Evolutionary conservation across 805 yeast genomes (phyloP).

Genomic region (Scheffersomyces spartinae): DNA sequence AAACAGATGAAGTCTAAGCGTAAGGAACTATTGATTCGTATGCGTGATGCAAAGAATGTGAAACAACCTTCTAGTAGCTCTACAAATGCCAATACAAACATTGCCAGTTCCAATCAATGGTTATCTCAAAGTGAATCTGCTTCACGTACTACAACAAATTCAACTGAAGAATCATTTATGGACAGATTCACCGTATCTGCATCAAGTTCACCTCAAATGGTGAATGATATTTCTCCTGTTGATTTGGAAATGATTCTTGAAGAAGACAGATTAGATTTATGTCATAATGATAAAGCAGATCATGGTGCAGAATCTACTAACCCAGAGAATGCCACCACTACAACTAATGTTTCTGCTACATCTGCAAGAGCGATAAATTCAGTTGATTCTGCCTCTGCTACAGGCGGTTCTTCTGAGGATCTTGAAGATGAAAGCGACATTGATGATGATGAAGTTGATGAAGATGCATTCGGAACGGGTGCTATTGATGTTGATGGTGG

Average conservation of each 20-base stretch:
- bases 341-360: no score
- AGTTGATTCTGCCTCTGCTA: constrained; percentile 11
- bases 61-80: no score
- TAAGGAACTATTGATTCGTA: no score
- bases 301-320: no score
- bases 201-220: constrained; percentile 28
- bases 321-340: no score
- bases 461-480: constrained; percentile 6
- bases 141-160: no score
- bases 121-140: no score
- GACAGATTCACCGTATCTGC: constrained; percentile 22
- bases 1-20: constrained; percentile 22
- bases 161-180: constrained; percentile 5
- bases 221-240: constrained; percentile 18
- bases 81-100: no score
- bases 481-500: not conserved
- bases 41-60: no score
- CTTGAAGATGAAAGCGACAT: constrained; percentile 12
- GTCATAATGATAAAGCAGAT: no score
- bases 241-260: constrained; percentile 21
- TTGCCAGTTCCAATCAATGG: no score
- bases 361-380: no score
- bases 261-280: constrained; percentile 23
- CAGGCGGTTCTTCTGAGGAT: constrained; percentile 18
- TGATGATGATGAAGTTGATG: constrained; percentile 14